Evolutionary conservation across 164 flowering plant species (phyloP).

Genomic region (Piper longum): DNA sequence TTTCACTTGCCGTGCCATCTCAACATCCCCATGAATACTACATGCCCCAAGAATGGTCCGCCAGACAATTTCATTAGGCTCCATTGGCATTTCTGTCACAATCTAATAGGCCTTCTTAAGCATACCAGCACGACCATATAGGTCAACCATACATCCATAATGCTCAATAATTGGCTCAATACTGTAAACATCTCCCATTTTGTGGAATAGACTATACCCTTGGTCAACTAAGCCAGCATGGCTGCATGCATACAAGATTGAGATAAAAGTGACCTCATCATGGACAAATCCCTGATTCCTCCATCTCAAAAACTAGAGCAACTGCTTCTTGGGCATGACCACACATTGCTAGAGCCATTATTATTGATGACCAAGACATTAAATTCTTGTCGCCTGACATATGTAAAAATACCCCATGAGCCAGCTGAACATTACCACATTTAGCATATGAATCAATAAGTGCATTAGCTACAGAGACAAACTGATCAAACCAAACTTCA

Average conservation of each 20-base stretch:
- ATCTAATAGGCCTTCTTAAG: conserved; percentile 40
- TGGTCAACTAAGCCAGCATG: conserved; percentile 49
- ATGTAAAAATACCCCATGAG: conserved; percentile 34
- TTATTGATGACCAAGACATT: conserved; percentile 59
- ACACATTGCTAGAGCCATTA: conserved; percentile 54
- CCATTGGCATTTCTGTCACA: conserved; percentile 35
- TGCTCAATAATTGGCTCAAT: conserved; percentile 50
- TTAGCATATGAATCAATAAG: conserved; percentile 51
- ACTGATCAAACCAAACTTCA: conserved; percentile 31
- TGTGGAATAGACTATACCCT: conserved; percentile 28
- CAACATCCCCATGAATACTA: conserved; percentile 43
- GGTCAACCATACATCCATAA: conserved; percentile 74
- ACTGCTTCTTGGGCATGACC: conserved; percentile 53
- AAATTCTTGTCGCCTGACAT: conserved; percentile 31
- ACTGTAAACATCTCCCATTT: conserved; percentile 28
- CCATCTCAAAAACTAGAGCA: conserved; percentile 37
- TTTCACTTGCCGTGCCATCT: conserved; percentile 39
- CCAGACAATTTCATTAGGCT: conserved; percentile 47
- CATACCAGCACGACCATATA: conserved; percentile 53
- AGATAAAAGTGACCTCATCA: conserved; percentile 41
- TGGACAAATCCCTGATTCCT: conserved; percentile 33
- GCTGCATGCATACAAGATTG: conserved; percentile 61
- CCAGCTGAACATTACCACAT: conserved; percentile 45
- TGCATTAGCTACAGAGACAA: conserved; percentile 44
- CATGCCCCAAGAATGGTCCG: conserved; percentile 72